Base-by-base conservation (phyloP, 73 alveolate genomes). In the Tetrahymena thermophila region DNA sequence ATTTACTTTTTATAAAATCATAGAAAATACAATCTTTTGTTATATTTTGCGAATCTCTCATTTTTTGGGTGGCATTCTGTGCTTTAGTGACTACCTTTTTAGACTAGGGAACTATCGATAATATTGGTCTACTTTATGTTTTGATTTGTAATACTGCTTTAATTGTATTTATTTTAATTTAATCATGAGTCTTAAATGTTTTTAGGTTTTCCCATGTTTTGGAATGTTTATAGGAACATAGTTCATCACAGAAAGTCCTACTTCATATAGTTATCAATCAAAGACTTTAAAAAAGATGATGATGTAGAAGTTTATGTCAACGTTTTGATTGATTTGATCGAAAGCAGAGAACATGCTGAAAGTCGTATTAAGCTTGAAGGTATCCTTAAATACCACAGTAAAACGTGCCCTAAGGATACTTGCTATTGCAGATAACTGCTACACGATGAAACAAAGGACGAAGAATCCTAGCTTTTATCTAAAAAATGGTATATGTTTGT, bases 401-500 rank as follows among this genome's bases (percentile, higher is more conserved):
- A 71, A 71, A n/a, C 35, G 31, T 71, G 89, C 17, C 89, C 89
- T 71, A 71, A 71, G n/a, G 89, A 71, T 71, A 71, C 89, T 71
- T 71, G 89, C 42, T 71, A 71, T 25, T 71, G 89, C 42, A 71
- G 89, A 71, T 25, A 71, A 25, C 37, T 71, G 17, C 89, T 71
- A 0, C 89, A 28, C 35, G 89, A 71, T 71, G 89, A 71, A 31
- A 71, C 89, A 19, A 71, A 71, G 31, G 89, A 71, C n/a, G 89
- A 71, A 71, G 89, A 71, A 25, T 28, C 89, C 3, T 25, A 71
- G 11, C 3, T 71, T 11, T 17, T 71, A 1, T 71, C 89, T 71
- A 71, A 31, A 71, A 71, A 31, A 19, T 94, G 95, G 94, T 94
- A 84, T 56, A 35, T 37, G 44, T 94, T 94, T 84, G 93, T 94